A percentile compares a stretch with the other conserved stretches of the same genome.
Evolutionary conservation across 176 grass and related monocot species (phyloP).

Genomic region (Cenchrus purpureus): DNA sequence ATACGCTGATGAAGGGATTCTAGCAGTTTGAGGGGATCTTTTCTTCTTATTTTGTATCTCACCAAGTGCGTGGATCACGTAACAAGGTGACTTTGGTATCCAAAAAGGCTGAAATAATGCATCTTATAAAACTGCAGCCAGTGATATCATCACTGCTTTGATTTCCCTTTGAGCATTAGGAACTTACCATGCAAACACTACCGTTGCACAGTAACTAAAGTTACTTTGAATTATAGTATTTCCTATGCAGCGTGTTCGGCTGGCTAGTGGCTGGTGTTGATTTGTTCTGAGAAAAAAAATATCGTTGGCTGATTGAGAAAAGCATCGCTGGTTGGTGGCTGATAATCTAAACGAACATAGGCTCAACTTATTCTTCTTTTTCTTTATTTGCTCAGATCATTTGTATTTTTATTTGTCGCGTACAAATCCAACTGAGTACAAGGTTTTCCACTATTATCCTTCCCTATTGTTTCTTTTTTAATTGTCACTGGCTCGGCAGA

Average conservation of each 20-base stretch:
- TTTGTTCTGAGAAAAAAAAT: too few relatives aligned
- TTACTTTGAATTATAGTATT: too few relatives aligned
- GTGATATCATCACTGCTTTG: slow-evolving; percentile 8
- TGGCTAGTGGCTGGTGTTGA: too few relatives aligned
- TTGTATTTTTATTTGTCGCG: not conserved
- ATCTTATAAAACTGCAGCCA: not conserved
- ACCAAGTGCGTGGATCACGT: too few relatives aligned
- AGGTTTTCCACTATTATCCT: too few relatives aligned
- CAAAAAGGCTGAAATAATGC: not conserved
- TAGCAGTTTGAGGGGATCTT: not conserved
- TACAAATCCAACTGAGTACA: not conserved
- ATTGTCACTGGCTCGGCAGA: too few relatives aligned
- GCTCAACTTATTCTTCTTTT: not conserved
- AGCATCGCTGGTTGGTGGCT: too few relatives aligned
- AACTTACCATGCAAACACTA: not conserved
- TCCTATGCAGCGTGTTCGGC: too few relatives aligned
- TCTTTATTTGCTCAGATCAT: too few relatives aligned
- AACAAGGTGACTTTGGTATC: not conserved
- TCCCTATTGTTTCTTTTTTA: too few relatives aligned
- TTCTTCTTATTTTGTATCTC: not conserved
- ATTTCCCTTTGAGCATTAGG: not conserved
- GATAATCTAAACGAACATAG: too few relatives aligned
- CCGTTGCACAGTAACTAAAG: not conserved
- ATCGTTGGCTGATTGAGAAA: too few relatives aligned
- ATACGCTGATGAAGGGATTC: not conserved